Percentiles rank a stretch among this genome's conserved stretches.
These are phyloP conservation scores for Naganishia antarctica DNA, from an alignment of 768 basidiomycete species.

Conservation along the genomic window DNA sequence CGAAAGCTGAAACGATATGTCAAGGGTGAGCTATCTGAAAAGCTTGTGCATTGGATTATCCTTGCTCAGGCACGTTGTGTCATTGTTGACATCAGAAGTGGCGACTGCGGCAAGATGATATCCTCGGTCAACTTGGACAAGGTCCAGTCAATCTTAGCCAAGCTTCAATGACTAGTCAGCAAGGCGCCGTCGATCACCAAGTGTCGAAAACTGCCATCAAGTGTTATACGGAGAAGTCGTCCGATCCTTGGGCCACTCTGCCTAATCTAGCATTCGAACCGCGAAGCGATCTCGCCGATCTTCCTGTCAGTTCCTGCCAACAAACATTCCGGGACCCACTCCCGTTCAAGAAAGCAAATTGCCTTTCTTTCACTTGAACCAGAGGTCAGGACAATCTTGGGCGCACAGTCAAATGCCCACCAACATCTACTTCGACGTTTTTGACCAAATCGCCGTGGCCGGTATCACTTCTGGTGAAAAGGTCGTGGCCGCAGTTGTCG, in stretches of 20 bases:
- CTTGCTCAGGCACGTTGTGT: no score
- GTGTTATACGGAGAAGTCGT: constrained; percentile 90
- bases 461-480: constrained; percentile 99
- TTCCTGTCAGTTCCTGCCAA: constrained; percentile 94
- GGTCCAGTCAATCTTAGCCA: constrained; percentile 92
- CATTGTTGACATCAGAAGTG: constrained; percentile 70
- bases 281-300: constrained; percentile 71
- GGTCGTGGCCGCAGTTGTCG: constrained; percentile 94
- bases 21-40: constrained; percentile 35
- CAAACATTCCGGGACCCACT: constrained; percentile 60
- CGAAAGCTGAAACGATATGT: constrained; percentile 95
- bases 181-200: constrained; percentile 94
- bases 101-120: constrained; percentile 81
- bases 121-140: constrained; percentile 90
- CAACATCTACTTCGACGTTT: constrained; percentile 76
- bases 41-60: no score
- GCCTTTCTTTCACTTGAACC: constrained; percentile 90
- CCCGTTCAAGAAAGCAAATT: constrained; percentile 81
- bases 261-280: constrained; percentile 58
- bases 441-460: constrained; percentile 96
- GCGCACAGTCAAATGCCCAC: constrained; percentile 97
- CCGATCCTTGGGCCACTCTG: constrained; percentile 75
- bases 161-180: constrained; percentile 95
- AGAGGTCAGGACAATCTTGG: constrained; percentile 90
- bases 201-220: constrained; percentile 69